Percentiles rank a stretch among this genome's conserved stretches.
Conservation (phyloP, 2,329 filamentous ascomycete genomes). For the Pyricularia sp. region DNA sequence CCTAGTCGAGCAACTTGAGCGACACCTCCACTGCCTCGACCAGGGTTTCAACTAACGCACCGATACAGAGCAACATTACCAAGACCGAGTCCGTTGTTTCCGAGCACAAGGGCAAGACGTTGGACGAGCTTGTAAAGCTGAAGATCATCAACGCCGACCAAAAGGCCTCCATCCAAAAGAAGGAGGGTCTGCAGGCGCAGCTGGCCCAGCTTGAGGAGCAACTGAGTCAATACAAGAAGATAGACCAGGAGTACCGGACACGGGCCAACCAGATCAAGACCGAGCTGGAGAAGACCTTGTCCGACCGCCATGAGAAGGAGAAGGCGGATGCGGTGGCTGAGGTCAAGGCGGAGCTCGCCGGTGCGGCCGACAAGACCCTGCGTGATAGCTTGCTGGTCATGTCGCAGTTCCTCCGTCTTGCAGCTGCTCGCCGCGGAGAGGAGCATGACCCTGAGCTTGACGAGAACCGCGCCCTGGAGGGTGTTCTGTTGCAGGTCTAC, state of each 20-base stretch:
- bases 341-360: constrained; percentile 44
- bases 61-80: constrained; percentile 51
- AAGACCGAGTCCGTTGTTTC: constrained; percentile 63
- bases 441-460: constrained; percentile 55
- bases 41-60: not conserved
- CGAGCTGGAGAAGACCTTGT: constrained; percentile 48
- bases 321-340: constrained; percentile 44
- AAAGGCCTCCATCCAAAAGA: constrained; percentile 68
- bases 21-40: constrained; percentile 10
- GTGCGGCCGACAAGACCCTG: constrained; percentile 45
- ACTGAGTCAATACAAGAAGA: constrained; percentile 63
- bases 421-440: constrained; percentile 65
- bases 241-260: constrained; percentile 61
- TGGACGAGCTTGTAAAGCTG: constrained; percentile 62
- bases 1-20: constrained; percentile 81
- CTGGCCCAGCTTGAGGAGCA: constrained; percentile 65
- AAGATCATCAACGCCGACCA: constrained; percentile 76
- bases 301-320: constrained; percentile 41
- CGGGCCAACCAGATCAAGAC: constrained; percentile 49
- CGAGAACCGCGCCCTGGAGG: constrained; percentile 74
- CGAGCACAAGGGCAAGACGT: constrained; percentile 59
- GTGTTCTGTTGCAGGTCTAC: constrained; percentile 69
- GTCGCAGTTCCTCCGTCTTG: constrained; percentile 72
- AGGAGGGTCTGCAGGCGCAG: constrained; percentile 60
- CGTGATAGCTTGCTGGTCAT: constrained; percentile 59